Evolutionary conservation across 2,329 filamentous ascomycete species (phyloP), one percentile per base, ranked within the genome.

Genomic region (Pyricularia pennisetigena): DNA sequence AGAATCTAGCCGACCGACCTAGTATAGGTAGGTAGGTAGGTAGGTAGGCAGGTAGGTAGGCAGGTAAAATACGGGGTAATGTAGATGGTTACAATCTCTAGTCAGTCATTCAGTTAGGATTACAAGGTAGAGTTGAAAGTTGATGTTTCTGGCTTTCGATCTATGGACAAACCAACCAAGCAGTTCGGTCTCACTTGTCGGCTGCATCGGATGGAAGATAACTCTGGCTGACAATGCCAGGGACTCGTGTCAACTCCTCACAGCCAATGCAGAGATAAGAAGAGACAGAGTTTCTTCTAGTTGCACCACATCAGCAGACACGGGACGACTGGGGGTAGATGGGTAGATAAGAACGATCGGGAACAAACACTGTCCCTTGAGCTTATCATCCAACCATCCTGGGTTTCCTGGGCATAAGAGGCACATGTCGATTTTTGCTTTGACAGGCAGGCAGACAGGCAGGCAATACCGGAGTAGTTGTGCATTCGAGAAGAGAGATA

Each of bases 11-110:
- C 41, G 9, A n/a, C 41, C 41, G 41, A 49, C 41, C 41, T 49
- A 61, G 57, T 61, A 61, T 23, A 23, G 57, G 57, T 61, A 26
- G 24, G n/a, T 61, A 3, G 9, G n/a, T 23, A 61, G 29, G 32
- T 10, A 66, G 41, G 65, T 59, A 29, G 26, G 65, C 16, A 70
- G 68, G 68, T 70, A 70, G 66, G 66, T 20, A 61, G 57, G 20
- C 54, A 59, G 20, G 57, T 23, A 4, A 61, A n/a, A 35, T 35
- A 35, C 32, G 32, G 32, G 32, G 32, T 35, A 35, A 14, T 9
- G 12, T 14, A 35, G 32, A 35, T 35, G 14, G 12, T 35, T 14
- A 14, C 32, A 35, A 35, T 35, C 32, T 35, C 32, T 35, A 35
- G 10, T 30, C 20, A 65, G 3, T 14, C 28, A 65, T n/a, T n/a